Conservation (phyloP, 2,329 filamentous ascomycete genomes). For the Claviceps maximensis region DNA sequence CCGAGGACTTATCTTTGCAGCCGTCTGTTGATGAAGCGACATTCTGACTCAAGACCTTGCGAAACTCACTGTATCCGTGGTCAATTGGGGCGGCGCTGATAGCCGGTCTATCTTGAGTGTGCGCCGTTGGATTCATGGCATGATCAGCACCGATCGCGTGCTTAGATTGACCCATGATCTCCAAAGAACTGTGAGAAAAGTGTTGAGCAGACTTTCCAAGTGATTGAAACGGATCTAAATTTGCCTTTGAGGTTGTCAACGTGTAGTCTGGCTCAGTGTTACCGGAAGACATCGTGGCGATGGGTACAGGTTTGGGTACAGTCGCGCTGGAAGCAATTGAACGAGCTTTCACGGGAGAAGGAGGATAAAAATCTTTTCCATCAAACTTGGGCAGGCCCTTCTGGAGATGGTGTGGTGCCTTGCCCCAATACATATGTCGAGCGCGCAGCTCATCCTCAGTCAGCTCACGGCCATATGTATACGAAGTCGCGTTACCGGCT, state of each 20-base stretch:
- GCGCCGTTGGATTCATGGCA: conserved; percentile 11
- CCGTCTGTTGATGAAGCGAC: conserved; percentile 2
- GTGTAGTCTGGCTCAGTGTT: conserved; percentile 1
- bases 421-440: conserved; percentile 48
- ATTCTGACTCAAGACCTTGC: conserved; percentile 10
- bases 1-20: conserved; percentile 15
- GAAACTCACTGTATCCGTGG: conserved; percentile 16
- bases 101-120: conserved; percentile 11
- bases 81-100: conserved; percentile 14
- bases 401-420: conserved; percentile 35
- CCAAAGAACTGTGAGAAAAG: conserved; percentile 12
- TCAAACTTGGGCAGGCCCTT: conserved; percentile 49
- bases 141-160: conserved; percentile 13
- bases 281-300: background rate
- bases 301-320: background rate
- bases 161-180: conserved; percentile 22
- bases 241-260: conserved; percentile 2
- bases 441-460: conserved; percentile 46
- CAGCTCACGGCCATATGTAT: conserved; percentile 41
- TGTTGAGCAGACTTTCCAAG: conserved; percentile 8
- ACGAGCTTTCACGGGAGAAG: conserved; percentile 28
- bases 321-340: background rate
- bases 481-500: conserved; percentile 31
- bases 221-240: conserved; percentile 12
- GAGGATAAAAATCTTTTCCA: conserved; percentile 49